These are phyloP conservation scores for Fennellomyces sp. DNA, from an alignment of 371 early-diverging fungal species.

Conservation along the genomic window DNA sequence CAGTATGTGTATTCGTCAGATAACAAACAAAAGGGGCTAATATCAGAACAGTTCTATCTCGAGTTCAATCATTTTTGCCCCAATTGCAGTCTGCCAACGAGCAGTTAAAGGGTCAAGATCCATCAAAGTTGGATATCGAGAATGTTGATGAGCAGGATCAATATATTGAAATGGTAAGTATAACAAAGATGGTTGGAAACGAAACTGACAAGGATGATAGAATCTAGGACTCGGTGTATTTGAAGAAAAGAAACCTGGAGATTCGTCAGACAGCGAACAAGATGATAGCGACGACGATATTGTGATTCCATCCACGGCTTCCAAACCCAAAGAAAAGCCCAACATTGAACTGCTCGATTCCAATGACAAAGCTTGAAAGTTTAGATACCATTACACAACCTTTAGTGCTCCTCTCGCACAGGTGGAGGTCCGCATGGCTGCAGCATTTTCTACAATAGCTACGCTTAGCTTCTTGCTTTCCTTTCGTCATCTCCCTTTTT, in stretches of 20 bases:
- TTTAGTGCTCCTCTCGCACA: constrained; percentile 52
- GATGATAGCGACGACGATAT: constrained; percentile 27
- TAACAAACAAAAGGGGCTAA: not conserved
- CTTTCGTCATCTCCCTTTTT: not conserved
- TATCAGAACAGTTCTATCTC: constrained; percentile 40
- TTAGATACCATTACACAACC: not conserved
- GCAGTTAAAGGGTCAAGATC: constrained; percentile 41
- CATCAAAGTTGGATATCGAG: constrained; percentile 54
- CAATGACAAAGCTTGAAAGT: constrained; percentile 1
- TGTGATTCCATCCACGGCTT: constrained; percentile 37
- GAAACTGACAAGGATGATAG: constrained; percentile 10
- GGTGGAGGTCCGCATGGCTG: constrained; percentile 78
- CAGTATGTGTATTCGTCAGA: constrained; percentile 23
- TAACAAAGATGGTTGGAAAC: not conserved
- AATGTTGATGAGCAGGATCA: constrained; percentile 53
- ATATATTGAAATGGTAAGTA: constrained; percentile 66
- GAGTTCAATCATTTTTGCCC: constrained; percentile 60
- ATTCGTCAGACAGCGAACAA: not conserved
- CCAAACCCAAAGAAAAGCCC: constrained; percentile 21
- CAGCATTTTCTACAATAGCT: constrained; percentile 70
- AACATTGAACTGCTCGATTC: constrained; percentile 17
- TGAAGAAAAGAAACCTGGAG: constrained; percentile 24
- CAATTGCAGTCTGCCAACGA: constrained; percentile 60
- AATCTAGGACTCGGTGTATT: constrained; percentile 66
- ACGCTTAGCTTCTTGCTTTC: not conserved